Percentiles rank a stretch among this genome's conserved stretches.
These are phyloP conservation scores for Oryza brachyantha DNA, from an alignment of 176 grass and related monocot species.

Conservation along the genomic window DNA sequence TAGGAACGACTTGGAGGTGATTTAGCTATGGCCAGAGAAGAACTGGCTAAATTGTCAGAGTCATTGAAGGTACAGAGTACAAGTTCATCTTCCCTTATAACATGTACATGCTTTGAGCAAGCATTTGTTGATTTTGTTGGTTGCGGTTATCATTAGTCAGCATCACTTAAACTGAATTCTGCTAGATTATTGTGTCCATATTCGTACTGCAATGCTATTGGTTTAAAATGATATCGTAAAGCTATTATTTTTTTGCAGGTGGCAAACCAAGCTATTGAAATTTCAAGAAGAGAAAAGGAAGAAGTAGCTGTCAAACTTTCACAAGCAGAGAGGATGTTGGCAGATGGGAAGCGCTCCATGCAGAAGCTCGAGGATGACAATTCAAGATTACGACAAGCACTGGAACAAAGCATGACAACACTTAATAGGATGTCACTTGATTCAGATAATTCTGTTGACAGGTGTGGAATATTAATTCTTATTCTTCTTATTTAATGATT, in stretches of 20 bases:
- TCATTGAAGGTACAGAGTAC: constrained; percentile 71
- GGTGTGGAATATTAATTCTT: constrained; percentile 33
- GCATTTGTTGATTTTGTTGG: not conserved
- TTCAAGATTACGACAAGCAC: constrained; percentile 72
- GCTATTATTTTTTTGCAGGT: constrained; percentile 40
- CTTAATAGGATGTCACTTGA: constrained; percentile 95
- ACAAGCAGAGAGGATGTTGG: constrained; percentile 73
- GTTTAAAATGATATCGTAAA: constrained; percentile 8
- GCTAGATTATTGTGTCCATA: constrained; percentile 20
- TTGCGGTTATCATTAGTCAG: constrained; percentile 11
- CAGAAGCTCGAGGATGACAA: constrained; percentile 96
- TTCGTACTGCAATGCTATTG: not conserved
- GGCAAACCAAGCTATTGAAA: constrained; percentile 71
- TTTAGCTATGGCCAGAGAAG: constrained; percentile 78
- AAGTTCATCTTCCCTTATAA: constrained; percentile 11
- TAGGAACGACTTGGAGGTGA: constrained; percentile 89
- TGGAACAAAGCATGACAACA: constrained; percentile 91
- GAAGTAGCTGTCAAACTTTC: constrained; percentile 55
- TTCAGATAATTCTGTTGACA: constrained; percentile 97
- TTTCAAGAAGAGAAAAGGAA: constrained; percentile 73
- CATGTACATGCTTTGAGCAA: constrained; percentile 17
- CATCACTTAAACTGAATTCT: constrained; percentile 24
- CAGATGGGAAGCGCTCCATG: constrained; percentile 76
- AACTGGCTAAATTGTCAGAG: constrained; percentile 70
- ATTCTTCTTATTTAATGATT: not conserved